phyloP scores from a whole-genome alignment of 768 basidiomycete genomes.

The Favolaschia claudopus region DNA sequence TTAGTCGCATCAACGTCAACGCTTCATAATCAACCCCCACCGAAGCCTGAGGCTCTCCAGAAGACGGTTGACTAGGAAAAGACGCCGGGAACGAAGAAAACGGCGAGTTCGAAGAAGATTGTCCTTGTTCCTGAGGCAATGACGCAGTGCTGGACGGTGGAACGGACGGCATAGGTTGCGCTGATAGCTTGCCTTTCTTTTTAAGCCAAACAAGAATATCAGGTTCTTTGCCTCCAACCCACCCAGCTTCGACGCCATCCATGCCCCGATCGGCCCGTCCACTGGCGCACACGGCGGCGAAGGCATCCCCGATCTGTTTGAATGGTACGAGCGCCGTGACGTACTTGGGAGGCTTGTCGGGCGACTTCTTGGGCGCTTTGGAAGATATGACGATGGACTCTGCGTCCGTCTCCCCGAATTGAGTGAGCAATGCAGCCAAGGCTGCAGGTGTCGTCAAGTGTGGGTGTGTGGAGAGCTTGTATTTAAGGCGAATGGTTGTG shows the following conservation, averaged over 20 bases:
- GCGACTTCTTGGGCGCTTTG: slow-evolving; percentile 64
- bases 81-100: slow-evolving; percentile 73
- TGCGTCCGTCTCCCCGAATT: slow-evolving; percentile 70
- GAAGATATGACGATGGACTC: slow-evolving; percentile 73
- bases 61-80: slow-evolving; percentile 49
- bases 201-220: slow-evolving; percentile 76
- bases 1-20: slow-evolving; percentile 78
- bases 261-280: slow-evolving; percentile 59
- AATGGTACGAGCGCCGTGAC: slow-evolving; percentile 81
- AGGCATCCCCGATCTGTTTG: slow-evolving; percentile 77
- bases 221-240: slow-evolving; percentile 81
- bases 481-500: slow-evolving; percentile 81
- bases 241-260: slow-evolving; percentile 70
- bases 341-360: slow-evolving; percentile 65
- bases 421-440: slow-evolving; percentile 58
- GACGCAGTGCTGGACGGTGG: slow-evolving; percentile 20
- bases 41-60: slow-evolving; percentile 29
- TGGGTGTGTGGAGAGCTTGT: slow-evolving; percentile 63
- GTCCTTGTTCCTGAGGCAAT: slow-evolving; percentile 41
- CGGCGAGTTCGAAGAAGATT: slow-evolving; percentile 33
- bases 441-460: slow-evolving; percentile 58
- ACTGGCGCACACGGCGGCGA: slow-evolving; percentile 74
- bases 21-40: slow-evolving; percentile 77
- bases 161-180: slow-evolving; percentile 23
- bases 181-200: slow-evolving; percentile 70